Percentiles rank a stretch among this genome's conserved stretches.
Evolutionary conservation across 345 rosid genomes (phyloP).

Genomic region (Linum tenue): DNA sequence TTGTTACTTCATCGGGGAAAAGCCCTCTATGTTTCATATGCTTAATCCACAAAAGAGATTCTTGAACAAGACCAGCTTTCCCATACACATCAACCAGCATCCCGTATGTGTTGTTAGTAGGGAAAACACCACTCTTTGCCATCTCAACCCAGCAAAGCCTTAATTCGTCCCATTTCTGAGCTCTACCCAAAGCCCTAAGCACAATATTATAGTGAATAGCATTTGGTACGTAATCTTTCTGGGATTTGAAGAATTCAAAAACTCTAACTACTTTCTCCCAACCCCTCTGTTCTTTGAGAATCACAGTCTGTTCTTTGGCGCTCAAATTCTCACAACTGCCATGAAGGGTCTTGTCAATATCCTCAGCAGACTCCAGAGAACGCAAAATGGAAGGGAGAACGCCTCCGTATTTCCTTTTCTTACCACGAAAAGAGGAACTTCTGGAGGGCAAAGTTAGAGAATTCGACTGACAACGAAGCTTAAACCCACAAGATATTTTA

Average conservation of each 20-base stretch:
- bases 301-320: conserved; percentile 73
- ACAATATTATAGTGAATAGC: conserved; percentile 80
- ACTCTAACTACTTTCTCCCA: conserved; percentile 53
- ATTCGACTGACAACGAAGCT: conserved; percentile 42
- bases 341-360: conserved; percentile 46
- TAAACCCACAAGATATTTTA: conserved; percentile 34
- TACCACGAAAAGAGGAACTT: conserved; percentile 27
- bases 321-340: conserved; percentile 42
- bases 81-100: conserved; percentile 92
- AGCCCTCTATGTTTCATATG: conserved; percentile 67
- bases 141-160: conserved; percentile 77
- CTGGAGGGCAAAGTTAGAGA: conserved; percentile 27
- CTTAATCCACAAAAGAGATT: conserved; percentile 80
- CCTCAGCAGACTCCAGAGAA: conserved; percentile 44
- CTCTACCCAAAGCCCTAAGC: conserved; percentile 70
- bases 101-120: conserved; percentile 64
- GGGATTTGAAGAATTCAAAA: conserved; percentile 62
- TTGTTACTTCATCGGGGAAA: conserved; percentile 72
- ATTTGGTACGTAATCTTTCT: conserved; percentile 51
- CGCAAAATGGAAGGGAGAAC: conserved; percentile 52
- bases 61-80: conserved; percentile 70
- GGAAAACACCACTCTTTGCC: conserved; percentile 62
- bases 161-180: conserved; percentile 77
- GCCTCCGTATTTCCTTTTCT: conserved; percentile 41
- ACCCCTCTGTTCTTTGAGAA: conserved; percentile 59